Conservation (phyloP, 148 eudicot species). For the Chenopodium formosanum region DNA sequence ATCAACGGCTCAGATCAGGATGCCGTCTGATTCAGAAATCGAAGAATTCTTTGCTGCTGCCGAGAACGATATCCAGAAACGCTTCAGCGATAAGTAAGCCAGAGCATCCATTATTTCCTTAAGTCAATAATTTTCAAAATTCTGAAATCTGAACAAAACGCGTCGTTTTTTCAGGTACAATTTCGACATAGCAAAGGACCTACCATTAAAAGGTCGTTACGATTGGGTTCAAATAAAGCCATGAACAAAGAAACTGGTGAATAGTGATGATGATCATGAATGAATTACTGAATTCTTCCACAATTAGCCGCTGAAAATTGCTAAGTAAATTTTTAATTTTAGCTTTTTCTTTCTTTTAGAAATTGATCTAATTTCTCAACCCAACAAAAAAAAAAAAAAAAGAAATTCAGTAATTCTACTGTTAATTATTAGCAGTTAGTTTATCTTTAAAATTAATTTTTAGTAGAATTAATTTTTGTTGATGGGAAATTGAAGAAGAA, state of each 20-base stretch:
- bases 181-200: constrained; percentile 67
- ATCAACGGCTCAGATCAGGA: constrained; percentile 37
- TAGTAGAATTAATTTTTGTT: background rate
- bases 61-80: constrained; percentile 60
- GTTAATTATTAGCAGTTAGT: background rate
- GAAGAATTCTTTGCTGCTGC: constrained; percentile 80
- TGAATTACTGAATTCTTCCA: constrained; percentile 6
- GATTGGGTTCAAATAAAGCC: constrained; percentile 72
- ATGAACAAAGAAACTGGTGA: constrained; percentile 28
- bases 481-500: background rate
- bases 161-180: constrained; percentile 60
- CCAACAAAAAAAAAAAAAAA: background rate
- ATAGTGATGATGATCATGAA: too few species aligned
- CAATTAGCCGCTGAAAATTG: constrained; percentile 2
- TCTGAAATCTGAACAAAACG: background rate
- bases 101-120: background rate
- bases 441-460: background rate
- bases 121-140: background rate
- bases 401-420: background rate
- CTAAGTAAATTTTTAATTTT: background rate
- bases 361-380: constrained; percentile 9
- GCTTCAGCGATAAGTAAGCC: constrained; percentile 63
- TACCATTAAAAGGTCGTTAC: constrained; percentile 78
- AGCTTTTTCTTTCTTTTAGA: background rate
- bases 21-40: constrained; percentile 66